Percentiles rank a stretch among this genome's conserved stretches.
Evolutionary conservation across 1,139 yeast genomes (phyloP).

Genomic region (Yamadazyma buinensis): DNA sequence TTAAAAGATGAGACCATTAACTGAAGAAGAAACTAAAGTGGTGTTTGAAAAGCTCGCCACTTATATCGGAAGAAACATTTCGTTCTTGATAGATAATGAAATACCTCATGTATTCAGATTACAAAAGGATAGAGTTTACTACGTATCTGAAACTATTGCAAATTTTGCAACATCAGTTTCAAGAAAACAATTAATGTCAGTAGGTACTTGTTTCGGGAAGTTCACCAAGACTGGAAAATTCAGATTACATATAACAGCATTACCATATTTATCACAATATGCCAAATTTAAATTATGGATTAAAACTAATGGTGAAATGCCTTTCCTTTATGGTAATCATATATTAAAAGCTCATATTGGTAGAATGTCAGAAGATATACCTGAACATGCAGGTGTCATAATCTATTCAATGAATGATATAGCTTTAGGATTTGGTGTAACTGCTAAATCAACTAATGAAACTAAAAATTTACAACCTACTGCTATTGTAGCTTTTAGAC

Average conservation of each 20-base stretch:
- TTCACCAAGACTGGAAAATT: slow-evolving; percentile 97
- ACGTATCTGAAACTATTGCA: slow-evolving; percentile 79
- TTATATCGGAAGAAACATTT: slow-evolving; percentile 91
- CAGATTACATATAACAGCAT: slow-evolving; percentile 89
- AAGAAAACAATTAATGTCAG: slow-evolving; percentile 83
- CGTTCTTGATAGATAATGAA: slow-evolving; percentile 82
- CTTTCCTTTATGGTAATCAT: slow-evolving; percentile 93
- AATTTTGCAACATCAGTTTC: slow-evolving; percentile 88
- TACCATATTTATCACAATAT: slow-evolving; percentile 75
- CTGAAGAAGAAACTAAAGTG: slow-evolving; percentile 95
- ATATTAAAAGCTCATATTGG: slow-evolving; percentile 96
- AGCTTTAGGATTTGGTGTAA: slow-evolving; percentile 94
- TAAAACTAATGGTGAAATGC: slow-evolving; percentile 97
- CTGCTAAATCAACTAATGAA: slow-evolving; percentile 90
- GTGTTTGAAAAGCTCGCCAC: slow-evolving; percentile 95
- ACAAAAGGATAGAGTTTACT: slow-evolving; percentile 95
- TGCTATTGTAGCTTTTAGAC: slow-evolving; percentile 92
- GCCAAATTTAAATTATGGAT: slow-evolving; percentile 97
- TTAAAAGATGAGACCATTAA: slow-evolving; percentile 91
- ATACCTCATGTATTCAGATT: slow-evolving; percentile 93
- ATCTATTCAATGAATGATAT: slow-evolving; percentile 88
- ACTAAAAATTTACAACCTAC: slow-evolving; percentile 88
- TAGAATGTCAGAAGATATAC: slow-evolving; percentile 94
- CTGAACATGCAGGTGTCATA: slow-evolving; percentile 96
- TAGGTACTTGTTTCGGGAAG: slow-evolving; percentile 92